Percentiles rank a stretch among this genome's conserved stretches.
Conservation (phyloP, 2,329 filamentous ascomycete species). For the Penicillium sp. region DNA sequence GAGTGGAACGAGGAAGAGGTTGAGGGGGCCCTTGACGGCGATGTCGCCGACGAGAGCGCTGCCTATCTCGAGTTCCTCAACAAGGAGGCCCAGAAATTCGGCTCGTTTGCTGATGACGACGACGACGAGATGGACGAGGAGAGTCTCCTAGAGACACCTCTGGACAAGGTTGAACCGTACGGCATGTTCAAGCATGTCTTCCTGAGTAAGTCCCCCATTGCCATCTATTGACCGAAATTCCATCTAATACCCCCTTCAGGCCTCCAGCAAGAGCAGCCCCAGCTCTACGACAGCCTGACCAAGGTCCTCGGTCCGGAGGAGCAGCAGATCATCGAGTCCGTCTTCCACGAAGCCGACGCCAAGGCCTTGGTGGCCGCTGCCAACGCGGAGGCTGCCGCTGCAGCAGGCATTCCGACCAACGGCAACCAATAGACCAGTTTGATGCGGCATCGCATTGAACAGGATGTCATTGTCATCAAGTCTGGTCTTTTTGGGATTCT, state of each 20-base stretch:
- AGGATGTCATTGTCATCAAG: conserved; percentile 3
- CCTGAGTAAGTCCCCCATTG: conserved; percentile 63
- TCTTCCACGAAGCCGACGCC: conserved; percentile 68
- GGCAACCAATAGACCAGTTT: conserved; percentile 27
- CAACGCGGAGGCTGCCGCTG: conserved; percentile 38
- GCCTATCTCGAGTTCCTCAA: conserved; percentile 96
- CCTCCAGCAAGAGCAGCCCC: conserved; percentile 86
- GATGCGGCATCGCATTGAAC: conserved; percentile 1
- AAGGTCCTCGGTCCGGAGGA: conserved; percentile 77
- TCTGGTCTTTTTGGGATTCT: conserved; percentile 7
- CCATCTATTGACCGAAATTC: conserved; percentile 7
- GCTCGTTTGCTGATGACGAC: conserved; percentile 66
- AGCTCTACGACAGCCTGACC: conserved; percentile 79
- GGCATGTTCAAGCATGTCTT: conserved; percentile 80
- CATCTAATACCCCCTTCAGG: conserved; percentile 51
- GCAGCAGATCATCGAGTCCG: conserved; percentile 73
- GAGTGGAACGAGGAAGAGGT: conserved; percentile 65
- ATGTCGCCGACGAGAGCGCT: conserved; percentile 84
- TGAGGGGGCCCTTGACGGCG: conserved; percentile 58
- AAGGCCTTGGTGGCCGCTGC: conserved; percentile 46
- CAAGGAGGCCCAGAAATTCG: conserved; percentile 87
- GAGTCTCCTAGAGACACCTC: conserved; percentile 83
- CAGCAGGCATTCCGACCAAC: conserved; percentile 36
- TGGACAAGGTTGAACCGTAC: conserved; percentile 95
- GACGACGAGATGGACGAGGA: conserved; percentile 93